Percentiles rank a stretch among this genome's conserved stretches.
phyloP scores from a whole-genome alignment of 129 eudicot genomes.

The Pseudognaphalium luteoalbum region DNA sequence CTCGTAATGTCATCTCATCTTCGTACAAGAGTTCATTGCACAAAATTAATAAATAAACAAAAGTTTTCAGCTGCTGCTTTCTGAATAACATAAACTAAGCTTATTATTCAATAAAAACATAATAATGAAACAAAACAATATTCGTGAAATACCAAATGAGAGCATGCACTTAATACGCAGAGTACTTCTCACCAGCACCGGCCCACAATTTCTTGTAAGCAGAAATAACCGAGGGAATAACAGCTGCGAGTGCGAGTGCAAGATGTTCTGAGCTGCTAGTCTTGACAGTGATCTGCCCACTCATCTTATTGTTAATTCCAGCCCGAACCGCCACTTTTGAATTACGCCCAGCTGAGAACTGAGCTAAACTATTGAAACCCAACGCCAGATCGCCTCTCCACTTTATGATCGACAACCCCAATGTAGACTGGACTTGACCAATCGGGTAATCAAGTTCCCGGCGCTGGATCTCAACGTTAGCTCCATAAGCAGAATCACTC shows the following conservation, averaged over 20 bases:
- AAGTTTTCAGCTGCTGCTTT: background rate
- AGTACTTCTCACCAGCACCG: constrained; percentile 47
- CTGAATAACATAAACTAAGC: background rate
- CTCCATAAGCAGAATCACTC: constrained; percentile 74
- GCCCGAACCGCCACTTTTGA: constrained; percentile 87
- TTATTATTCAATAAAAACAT: constrained; percentile 7
- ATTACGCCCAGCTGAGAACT: constrained; percentile 70
- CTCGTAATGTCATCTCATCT: constrained; percentile 4
- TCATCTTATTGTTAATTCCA: constrained; percentile 69
- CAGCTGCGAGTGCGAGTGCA: constrained; percentile 72
- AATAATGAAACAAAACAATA: constrained; percentile 20
- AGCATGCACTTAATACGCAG: constrained; percentile 48
- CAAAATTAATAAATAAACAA: background rate
- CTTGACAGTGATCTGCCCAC: constrained; percentile 85
- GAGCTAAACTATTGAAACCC: constrained; percentile 66
- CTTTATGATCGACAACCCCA: constrained; percentile 58
- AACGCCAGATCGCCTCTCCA: constrained; percentile 84
- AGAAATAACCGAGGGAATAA: constrained; percentile 60
- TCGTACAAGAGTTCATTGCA: background rate
- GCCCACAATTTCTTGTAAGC: constrained; percentile 69
- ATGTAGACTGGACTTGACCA: constrained; percentile 76
- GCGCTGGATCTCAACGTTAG: constrained; percentile 71
- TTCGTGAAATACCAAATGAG: background rate
- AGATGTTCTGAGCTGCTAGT: constrained; percentile 95
- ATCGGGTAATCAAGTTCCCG: constrained; percentile 75